Evolutionary conservation across 2,329 filamentous ascomycete species (phyloP), one percentile per base, ranked within the genome.

Genomic region (Neocucurbitaria cava): DNA sequence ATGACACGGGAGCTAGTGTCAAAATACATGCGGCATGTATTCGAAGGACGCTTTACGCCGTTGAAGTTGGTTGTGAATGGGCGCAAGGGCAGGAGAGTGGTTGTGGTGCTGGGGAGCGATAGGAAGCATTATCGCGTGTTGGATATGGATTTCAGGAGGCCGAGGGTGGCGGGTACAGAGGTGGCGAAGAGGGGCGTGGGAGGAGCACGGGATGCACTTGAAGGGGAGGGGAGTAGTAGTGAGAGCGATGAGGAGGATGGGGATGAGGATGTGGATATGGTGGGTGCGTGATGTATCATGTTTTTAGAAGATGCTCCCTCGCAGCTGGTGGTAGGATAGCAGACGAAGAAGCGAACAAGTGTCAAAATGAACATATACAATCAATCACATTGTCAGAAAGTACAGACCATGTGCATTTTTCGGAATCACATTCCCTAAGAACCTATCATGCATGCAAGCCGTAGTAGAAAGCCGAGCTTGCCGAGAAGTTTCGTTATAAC

Each of bases 101-200:
- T 84, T 18, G 80, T 84, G 47, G 81, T 87, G 24, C 66, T 87
- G 55, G 85, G 83, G 40, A 77, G 81, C 24, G 81, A 84, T 65
- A 71, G 76, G 31, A 76, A 81, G 65, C 79, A 82, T 54, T 87
- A 85, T 70, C 77, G 81, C 43, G 80, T 87, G 13, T 71, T 86
- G 53, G 84, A 87, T 69, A 64, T 87, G 59, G 84, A 79, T 58
- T 76, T 73, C 35, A 69, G 66, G 31, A 58, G 52, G 42, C 71
- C 72, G 10, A 72, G 64, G 17, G 68, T 67, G 6, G 68, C 39
- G 40, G 52, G 58, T 8, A 69, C 48, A 35, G 33, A 52, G 13
- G 50, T 54, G 38, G 56, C 40, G 1, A 46, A 45, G 35, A 56
- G 40, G 36, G 59, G 52, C 40, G 63, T 49, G 20, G 49, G 46